Percentiles rank a stretch among this genome's conserved stretches.
Evolutionary conservation across 345 rosid species (phyloP).

Genomic region (Physaria fendleri): DNA sequence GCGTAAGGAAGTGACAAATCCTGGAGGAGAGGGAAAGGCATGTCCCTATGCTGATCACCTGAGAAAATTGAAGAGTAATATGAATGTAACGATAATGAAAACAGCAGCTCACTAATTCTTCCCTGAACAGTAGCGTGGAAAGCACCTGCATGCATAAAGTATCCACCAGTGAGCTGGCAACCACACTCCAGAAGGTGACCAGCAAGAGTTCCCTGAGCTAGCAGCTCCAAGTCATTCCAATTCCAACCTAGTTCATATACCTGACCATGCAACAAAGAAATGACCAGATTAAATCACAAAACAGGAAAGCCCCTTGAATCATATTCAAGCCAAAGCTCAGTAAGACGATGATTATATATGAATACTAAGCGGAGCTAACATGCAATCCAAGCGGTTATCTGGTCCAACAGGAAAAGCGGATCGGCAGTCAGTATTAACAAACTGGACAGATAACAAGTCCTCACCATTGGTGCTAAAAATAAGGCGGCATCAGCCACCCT

Average conservation of each 20-base stretch:
- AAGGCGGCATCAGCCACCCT: slow-evolving; percentile 88
- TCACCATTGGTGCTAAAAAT: slow-evolving; percentile 92
- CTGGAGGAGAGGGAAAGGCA: slow-evolving; percentile 49
- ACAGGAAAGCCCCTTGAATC: neutral
- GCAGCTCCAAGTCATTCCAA: slow-evolving; percentile 68
- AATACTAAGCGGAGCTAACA: neutral
- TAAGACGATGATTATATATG: neutral
- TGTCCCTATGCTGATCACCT: slow-evolving; percentile 69
- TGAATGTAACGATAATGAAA: neutral
- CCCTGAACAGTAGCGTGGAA: neutral
- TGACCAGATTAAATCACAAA: neutral
- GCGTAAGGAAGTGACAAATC: slow-evolving; percentile 88
- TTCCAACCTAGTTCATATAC: slow-evolving; percentile 94
- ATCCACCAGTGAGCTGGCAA: slow-evolving; percentile 97
- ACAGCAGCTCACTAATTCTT: neutral
- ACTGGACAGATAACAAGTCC: neutral
- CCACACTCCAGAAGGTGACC: slow-evolving; percentile 96
- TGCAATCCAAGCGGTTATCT: neutral
- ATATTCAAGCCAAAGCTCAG: neutral
- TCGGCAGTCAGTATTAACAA: neutral
- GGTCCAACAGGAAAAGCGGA: neutral
- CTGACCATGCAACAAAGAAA: slow-evolving; percentile 31
- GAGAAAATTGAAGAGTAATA: slow-evolving; percentile 15
- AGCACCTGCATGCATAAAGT: slow-evolving; percentile 96
- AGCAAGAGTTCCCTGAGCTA: slow-evolving; percentile 86